Conservation (phyloP, 768 basidiomycete species). For the Cystoderma amianthinum region DNA sequence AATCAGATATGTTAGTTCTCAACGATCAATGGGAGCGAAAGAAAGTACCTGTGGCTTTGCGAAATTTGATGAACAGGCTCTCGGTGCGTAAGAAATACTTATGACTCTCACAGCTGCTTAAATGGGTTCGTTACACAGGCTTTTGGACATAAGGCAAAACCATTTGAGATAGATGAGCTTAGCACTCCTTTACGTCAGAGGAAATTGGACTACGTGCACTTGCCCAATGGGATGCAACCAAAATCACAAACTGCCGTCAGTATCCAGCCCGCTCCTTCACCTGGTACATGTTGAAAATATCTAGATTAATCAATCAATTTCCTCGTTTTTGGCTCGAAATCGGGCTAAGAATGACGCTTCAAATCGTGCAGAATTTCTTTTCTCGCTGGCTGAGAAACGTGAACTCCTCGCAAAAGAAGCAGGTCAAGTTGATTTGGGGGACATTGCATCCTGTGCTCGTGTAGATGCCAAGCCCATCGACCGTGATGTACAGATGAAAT, state of each 20-base stretch:
- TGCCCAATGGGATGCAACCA: constrained; percentile 36
- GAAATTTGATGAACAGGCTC: constrained; percentile 41
- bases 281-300: background rate
- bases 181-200: constrained; percentile 51
- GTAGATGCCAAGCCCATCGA: constrained; percentile 66
- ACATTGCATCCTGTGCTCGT: constrained; percentile 58
- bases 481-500: constrained; percentile 76
- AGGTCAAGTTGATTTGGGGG: constrained; percentile 6
- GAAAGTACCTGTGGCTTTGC: constrained; percentile 49
- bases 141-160: constrained; percentile 8
- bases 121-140: constrained; percentile 7
- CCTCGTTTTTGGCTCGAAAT: constrained; percentile 62
- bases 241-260: constrained; percentile 56
- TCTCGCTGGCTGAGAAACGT: constrained; percentile 50
- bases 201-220: constrained; percentile 56
- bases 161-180: constrained; percentile 1
- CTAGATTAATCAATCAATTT: constrained; percentile 67
- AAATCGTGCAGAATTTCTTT: constrained; percentile 70
- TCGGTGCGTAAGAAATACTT: constrained; percentile 28
- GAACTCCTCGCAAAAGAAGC: constrained; percentile 28
- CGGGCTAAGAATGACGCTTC: constrained; percentile 70
- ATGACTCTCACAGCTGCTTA: background rate
- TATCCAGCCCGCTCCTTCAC: constrained; percentile 6
- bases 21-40: constrained; percentile 58
- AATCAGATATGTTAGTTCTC: constrained; percentile 67